A percentile compares a stretch with the other conserved stretches of the same genome.
phyloP scores from a whole-genome alignment of 371 early-diverging fungal genomes.

The Mucor piriformis region DNA sequence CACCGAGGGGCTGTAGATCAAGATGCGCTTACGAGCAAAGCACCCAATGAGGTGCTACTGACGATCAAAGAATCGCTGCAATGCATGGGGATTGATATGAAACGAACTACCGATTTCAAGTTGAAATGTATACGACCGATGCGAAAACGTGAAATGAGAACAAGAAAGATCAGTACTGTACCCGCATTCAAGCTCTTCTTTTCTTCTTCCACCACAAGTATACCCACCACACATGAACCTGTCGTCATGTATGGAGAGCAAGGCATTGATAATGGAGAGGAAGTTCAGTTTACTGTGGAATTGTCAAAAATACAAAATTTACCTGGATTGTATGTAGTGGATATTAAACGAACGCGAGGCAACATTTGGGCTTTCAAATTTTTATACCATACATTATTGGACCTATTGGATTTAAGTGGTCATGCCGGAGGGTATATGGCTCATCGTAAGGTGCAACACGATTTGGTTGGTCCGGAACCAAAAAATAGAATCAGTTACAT shows the following conservation, averaged over 20 bases:
- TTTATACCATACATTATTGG: conserved; percentile 75
- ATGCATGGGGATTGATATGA: conserved; percentile 43
- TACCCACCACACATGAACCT: not conserved
- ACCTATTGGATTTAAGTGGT: conserved; percentile 57
- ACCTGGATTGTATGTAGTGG: conserved; percentile 84
- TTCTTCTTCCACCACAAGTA: not conserved
- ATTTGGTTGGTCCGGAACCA: conserved; percentile 4
- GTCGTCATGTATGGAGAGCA: conserved; percentile 85
- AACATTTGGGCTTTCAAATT: conserved; percentile 93
- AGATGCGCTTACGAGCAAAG: conserved; percentile 69
- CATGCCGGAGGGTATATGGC: conserved; percentile 47
- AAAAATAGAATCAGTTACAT: conserved; percentile 21
- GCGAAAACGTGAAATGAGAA: not conserved
- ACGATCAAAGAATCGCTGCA: conserved; percentile 56
- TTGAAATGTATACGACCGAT: conserved; percentile 66
- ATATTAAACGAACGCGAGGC: conserved; percentile 86
- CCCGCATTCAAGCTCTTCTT: conserved; percentile 21
- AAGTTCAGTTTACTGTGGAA: conserved; percentile 85
- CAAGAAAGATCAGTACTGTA: conserved; percentile 16
- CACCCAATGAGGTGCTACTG: conserved; percentile 72
- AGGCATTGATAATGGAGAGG: conserved; percentile 79
- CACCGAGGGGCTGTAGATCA: conserved; percentile 82
- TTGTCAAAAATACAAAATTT: conserved; percentile 88
- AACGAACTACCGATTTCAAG: conserved; percentile 56
- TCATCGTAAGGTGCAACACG: conserved; percentile 9